Evolutionary conservation across 441 rosid species (phyloP), one percentile per base, ranked within the genome.

Genomic region (Eutrema salsugineum): DNA sequence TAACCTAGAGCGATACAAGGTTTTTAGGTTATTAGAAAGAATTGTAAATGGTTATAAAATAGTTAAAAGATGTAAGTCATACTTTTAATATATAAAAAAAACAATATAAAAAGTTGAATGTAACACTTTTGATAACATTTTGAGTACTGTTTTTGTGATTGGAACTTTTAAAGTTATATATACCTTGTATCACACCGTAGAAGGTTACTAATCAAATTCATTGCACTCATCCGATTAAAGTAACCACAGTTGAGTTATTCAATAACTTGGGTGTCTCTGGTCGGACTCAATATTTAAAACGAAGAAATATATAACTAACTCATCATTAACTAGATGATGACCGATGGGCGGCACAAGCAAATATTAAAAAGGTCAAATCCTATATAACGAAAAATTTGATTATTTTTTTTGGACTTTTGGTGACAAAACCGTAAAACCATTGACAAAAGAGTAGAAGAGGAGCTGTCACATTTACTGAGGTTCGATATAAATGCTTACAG

Each of bases 261-360:
- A 36, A 17, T 46, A 38, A 72, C 28, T 36, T 47, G 7, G 42
- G 43, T 38, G 65, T 63, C 16, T 50, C 47, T 57, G 48, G 54
- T 72, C 51, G 64, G 42, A 55, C 33, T 22, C 35, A 62, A 15
- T 42, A 35, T 42, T 62, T 49, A 33, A 63, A 63, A 50, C 14
- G 6, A 24, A 27, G 28, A 64, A 65, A 47, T n/a, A 55, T 6
- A 19, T 4, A 14, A 51, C 44, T 36, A 4, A 32, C 14, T 48
- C 5, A 1, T 28, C 32, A 35, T 32, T 33, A 54, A 62, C 20
- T 35, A 67, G 56, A 66, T 58, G 60, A 68, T 61, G 75, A 69
- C 66, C 39, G 65, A 63, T 56, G 79, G 75, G 55, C 75, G 76
- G 79, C 79, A 55, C 54, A 69, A 56, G 53, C 54, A 14, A 5